Evolutionary conservation across 1,284 basidiomycete genomes (phyloP), one percentile per base, ranked within the genome.

Genomic region (Cryptococcus depauperatus): DNA sequence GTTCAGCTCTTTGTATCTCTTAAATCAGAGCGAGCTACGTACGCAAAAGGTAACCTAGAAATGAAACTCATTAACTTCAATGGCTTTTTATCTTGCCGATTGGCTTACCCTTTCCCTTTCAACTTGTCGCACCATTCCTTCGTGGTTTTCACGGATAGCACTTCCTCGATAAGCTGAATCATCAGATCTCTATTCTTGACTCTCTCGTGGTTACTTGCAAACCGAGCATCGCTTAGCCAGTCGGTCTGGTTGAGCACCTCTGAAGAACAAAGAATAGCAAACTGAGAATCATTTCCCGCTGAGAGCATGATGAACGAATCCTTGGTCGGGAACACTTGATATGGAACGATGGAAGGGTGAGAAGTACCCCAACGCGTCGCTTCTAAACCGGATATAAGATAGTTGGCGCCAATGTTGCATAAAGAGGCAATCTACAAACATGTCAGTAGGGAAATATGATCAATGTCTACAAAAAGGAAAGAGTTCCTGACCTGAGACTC

Each of bases 241-340:
- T 68, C 60, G 2, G 56, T 55, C 26, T 52, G 48, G 37, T 62
- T 50, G 35, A 74, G 57, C 1, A 71, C 55, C 0, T 47, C 44
- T 5, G 58, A 49, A 59, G 72, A 46, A 55, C 69, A 58, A 22
- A 65, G 59, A 40, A 67, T 52, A 13, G 41, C 33, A 48, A 62
- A 95, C 80, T 93, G 89, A 54, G 79, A 82, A 61, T 93, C 82
- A 69, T 93, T 95, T 1, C 89, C 91, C 2, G 87, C 90, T 35
- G 89, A 90, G 45, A 96, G 81, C 89, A 95, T 93, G 50, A 95
- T 71, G 64, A 81, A 90, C n/a, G 85, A 84, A 62, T 90, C 82
- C 61, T 81, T 78, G 64, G 89, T 92, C 0, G 84, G 79, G 66
- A 96, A 91, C 6, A 86, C 87, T 68, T 92, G 85, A 70, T 92